Conservation (phyloP, 106 monocot species). For the Allium sativum region DNA sequence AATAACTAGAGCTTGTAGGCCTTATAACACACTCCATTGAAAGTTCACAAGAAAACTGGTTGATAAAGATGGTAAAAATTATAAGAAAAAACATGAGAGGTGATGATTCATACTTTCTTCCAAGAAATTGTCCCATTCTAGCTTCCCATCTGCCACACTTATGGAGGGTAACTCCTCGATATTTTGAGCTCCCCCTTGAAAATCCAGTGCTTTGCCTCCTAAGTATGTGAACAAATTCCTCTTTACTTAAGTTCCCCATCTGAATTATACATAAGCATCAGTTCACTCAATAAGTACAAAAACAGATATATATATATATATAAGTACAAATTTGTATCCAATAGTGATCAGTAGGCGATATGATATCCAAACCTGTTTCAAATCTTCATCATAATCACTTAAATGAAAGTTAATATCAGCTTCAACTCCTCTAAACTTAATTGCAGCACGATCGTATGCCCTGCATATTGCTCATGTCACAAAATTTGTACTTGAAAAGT, state of each 20-base stretch:
- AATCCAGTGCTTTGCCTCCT: slow-evolving; percentile 38
- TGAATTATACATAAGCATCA: slow-evolving; percentile 2
- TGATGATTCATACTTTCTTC: slow-evolving; percentile 26
- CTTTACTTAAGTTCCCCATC: slow-evolving; percentile 40
- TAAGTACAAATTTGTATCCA: not conserved
- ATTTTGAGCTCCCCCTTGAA: slow-evolving; percentile 46
- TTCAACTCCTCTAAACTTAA: slow-evolving; percentile 43
- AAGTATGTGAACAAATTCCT: slow-evolving; percentile 44
- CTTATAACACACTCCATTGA: not conserved
- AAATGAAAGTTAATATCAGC: slow-evolving; percentile 43
- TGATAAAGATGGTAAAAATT: too few species aligned
- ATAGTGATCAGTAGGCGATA: too few species aligned
- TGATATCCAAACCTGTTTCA: slow-evolving; percentile 24
- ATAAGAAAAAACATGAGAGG: not conserved
- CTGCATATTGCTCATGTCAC: slow-evolving; percentile 9
- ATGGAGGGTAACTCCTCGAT: slow-evolving; percentile 34
- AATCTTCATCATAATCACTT: slow-evolving; percentile 43
- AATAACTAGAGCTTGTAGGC: too few species aligned
- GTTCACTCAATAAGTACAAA: not conserved
- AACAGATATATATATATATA: not conserved
- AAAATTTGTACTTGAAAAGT: not conserved
- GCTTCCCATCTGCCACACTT: slow-evolving; percentile 53
- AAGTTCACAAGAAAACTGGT: not conserved
- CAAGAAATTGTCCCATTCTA: slow-evolving; percentile 35
- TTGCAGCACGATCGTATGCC: slow-evolving; percentile 43